phyloP scores from a whole-genome alignment of 2,329 filamentous ascomycete genomes.

The Diaporthe ilicicola region DNA sequence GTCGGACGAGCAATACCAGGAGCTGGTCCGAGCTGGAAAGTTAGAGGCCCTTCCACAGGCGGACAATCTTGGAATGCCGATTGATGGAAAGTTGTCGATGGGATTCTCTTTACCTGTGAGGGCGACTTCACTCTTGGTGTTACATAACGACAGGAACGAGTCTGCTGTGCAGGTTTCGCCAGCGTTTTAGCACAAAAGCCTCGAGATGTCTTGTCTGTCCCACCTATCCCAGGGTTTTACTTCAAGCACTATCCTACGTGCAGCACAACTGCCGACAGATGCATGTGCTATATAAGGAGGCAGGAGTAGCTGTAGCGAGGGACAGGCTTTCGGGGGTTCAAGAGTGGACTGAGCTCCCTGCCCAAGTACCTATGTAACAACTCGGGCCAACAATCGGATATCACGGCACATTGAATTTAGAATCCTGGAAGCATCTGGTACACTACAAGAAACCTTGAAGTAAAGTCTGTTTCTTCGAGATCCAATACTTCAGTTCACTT shows the following conservation, averaged over 20 bases:
- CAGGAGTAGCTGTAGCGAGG: background rate
- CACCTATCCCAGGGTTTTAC: background rate
- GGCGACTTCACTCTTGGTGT: conserved; percentile 19
- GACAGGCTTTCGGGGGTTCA: background rate
- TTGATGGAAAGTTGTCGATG: background rate
- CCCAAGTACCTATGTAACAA: background rate
- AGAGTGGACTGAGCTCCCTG: too few species aligned
- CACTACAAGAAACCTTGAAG: too few species aligned
- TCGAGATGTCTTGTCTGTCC: background rate
- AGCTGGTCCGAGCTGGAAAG: background rate
- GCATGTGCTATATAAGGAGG: background rate
- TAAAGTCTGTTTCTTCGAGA: too few species aligned
- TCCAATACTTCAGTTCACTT: too few species aligned
- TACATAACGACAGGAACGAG: conserved; percentile 13
- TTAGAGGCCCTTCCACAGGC: background rate
- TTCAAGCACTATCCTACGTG: background rate
- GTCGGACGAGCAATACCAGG: conserved; percentile 18
- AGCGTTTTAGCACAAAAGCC: background rate
- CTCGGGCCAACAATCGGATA: too few species aligned
- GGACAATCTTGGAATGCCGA: background rate
- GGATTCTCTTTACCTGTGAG: conserved; percentile 8
- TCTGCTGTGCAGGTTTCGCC: conserved; percentile 6
- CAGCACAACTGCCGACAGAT: background rate
- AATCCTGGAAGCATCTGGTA: too few species aligned
- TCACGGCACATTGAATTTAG: too few species aligned